phyloP scores from a whole-genome alignment of 495 filamentous ascomycete species.

The Podospora didyma region DNA sequence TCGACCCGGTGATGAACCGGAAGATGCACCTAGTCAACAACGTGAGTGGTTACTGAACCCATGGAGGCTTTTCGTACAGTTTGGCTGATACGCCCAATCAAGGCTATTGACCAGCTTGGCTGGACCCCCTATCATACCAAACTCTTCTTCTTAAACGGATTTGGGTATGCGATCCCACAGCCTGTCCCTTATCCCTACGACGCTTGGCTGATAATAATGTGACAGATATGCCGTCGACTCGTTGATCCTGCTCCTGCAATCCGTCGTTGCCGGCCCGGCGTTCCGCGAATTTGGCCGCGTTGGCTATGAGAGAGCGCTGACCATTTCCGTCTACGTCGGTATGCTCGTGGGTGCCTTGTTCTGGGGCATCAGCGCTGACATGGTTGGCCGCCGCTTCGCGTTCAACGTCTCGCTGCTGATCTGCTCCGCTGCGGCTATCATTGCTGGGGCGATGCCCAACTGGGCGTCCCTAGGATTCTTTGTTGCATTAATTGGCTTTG shows the following conservation, averaged over 20 bases:
- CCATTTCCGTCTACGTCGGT: slow-evolving; percentile 63
- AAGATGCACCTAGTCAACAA: slow-evolving; percentile 71
- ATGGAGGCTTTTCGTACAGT: background rate
- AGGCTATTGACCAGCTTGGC: slow-evolving; percentile 72
- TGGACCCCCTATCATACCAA: slow-evolving; percentile 66
- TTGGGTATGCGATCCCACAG: slow-evolving; percentile 46
- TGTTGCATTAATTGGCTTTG: slow-evolving; percentile 65
- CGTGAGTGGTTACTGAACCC: slow-evolving; percentile 34
- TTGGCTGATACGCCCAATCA: background rate
- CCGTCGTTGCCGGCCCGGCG: slow-evolving; percentile 56
- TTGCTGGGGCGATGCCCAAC: slow-evolving; percentile 66
- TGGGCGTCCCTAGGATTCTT: slow-evolving; percentile 64
- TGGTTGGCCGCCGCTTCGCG: slow-evolving; percentile 66
- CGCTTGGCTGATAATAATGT: background rate
- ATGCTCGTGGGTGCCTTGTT: slow-evolving; percentile 70
- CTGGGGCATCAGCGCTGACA: slow-evolving; percentile 74
- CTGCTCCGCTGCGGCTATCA: slow-evolving; percentile 60
- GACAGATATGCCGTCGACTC: slow-evolving; percentile 65
- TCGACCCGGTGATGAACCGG: slow-evolving; percentile 60
- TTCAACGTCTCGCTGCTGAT: slow-evolving; percentile 71
- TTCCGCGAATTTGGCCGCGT: slow-evolving; percentile 53
- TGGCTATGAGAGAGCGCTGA: slow-evolving; percentile 51
- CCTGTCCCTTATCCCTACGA: background rate
- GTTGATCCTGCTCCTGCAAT: slow-evolving; percentile 62
- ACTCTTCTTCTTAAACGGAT: slow-evolving; percentile 62